phyloP scores from a whole-genome alignment of 495 filamentous ascomycete species.

The Neurospora sp. region DNA sequence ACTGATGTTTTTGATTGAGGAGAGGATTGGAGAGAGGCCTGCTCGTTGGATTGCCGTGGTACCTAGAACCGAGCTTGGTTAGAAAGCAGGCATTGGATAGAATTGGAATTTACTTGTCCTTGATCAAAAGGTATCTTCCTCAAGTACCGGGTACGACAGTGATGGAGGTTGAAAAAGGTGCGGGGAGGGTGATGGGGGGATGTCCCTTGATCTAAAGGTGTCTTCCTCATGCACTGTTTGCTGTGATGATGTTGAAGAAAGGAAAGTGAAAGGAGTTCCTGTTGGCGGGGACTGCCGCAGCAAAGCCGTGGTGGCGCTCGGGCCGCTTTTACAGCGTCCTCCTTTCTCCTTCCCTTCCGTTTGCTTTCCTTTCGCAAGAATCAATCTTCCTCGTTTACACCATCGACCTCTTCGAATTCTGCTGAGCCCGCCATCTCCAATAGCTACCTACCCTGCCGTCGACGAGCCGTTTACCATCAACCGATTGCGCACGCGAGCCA shows the following conservation, averaged over 20 bases:
- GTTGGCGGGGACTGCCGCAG: background rate
- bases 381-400: background rate
- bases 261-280: background rate
- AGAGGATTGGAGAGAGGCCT: too few relatives aligned
- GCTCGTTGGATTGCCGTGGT: too few relatives aligned
- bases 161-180: too few relatives aligned
- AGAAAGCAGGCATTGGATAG: background rate
- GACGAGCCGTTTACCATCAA: background rate
- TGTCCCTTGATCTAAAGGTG: too few relatives aligned
- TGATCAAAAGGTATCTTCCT: too few relatives aligned
- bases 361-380: background rate
- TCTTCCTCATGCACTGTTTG: too few relatives aligned
- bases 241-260: too few relatives aligned
- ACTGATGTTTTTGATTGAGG: conserved; percentile 56
- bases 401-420: background rate
- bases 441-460: background rate
- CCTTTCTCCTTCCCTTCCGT: background rate
- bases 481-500: background rate
- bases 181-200: background rate
- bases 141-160: background rate
- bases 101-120: background rate
- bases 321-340: background rate
- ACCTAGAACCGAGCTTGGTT: background rate
- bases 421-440: background rate
- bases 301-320: background rate